These are phyloP conservation scores for Yarrowia sp. DNA, from an alignment of 805 yeast genomes.

Conservation along the genomic window DNA sequence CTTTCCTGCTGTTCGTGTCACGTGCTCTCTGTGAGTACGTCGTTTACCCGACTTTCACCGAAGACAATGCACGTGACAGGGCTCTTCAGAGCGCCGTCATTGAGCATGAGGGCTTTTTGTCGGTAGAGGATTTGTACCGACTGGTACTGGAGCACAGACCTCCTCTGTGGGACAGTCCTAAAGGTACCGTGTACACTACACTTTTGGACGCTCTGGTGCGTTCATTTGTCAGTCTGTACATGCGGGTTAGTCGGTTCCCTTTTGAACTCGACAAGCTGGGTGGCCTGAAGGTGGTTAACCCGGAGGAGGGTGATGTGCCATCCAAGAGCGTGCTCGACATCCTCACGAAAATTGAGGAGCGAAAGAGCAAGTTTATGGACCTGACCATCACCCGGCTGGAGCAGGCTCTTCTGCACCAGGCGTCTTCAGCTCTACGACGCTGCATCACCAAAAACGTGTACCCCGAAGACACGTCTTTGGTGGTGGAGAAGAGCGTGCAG, in stretches of 20 bases:
- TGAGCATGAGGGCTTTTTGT: neutral
- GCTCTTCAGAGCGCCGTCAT: neutral
- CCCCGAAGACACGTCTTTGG: neutral
- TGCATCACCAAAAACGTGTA: constrained; percentile 9
- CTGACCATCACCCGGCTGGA: neutral
- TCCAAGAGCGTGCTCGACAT: neutral
- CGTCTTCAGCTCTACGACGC: neutral
- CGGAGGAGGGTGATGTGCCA: neutral
- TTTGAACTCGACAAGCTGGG: constrained; percentile 6
- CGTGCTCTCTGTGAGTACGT: neutral
- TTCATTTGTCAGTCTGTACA: constrained; percentile 9
- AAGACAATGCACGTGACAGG: neutral
- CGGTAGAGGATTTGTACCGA: constrained; percentile 1
- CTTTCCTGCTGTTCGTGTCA: neutral
- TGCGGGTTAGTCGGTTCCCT: constrained; percentile 5
- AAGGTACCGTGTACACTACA: neutral
- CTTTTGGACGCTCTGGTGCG: constrained; percentile 5
- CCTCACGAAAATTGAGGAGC: neutral
- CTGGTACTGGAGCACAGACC: neutral
- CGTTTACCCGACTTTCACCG: neutral
- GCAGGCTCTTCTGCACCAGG: neutral
- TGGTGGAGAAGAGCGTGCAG: neutral
- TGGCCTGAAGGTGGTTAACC: neutral
- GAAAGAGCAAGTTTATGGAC: neutral
- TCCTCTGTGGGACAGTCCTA: neutral